A percentile compares a stretch with the other conserved stretches of the same genome.
Evolutionary conservation across 805 yeast genomes (phyloP).

Genomic region (Saturnispora serradocipensis): DNA sequence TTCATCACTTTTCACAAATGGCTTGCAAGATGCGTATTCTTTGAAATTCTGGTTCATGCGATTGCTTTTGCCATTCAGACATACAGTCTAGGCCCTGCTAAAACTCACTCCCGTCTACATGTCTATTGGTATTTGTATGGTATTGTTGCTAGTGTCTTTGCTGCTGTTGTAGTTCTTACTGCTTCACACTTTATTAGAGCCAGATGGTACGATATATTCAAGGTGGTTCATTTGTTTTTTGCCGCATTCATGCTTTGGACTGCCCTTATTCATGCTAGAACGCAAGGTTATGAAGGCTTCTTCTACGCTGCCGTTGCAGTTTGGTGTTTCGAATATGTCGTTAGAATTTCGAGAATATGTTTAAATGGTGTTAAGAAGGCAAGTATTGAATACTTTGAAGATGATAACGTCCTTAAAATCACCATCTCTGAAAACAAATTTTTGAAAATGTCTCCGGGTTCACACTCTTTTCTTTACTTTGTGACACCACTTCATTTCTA

Average conservation of each 20-base stretch:
- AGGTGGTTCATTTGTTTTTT: constrained; percentile 46
- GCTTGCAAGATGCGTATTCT: constrained; percentile 36
- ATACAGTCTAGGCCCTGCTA: constrained; percentile 12
- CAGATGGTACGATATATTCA: constrained; percentile 50
- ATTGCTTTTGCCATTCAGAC: constrained; percentile 23
- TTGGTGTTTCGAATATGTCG: constrained; percentile 46
- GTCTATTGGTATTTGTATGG: constrained; percentile 24
- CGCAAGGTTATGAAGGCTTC: constrained; percentile 25
- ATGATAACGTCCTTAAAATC: constrained; percentile 41
- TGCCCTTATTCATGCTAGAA: constrained; percentile 48
- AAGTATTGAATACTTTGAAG: constrained; percentile 24
- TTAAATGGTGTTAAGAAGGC: constrained; percentile 33
- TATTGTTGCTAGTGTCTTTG: constrained; percentile 32
- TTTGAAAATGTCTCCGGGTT: constrained; percentile 49
- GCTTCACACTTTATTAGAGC: constrained; percentile 37
- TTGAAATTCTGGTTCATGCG: constrained; percentile 39
- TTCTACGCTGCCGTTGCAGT: constrained; percentile 35
- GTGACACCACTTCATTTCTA: constrained; percentile 40
- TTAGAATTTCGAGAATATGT: constrained; percentile 33
- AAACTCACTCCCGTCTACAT: constrained; percentile 21
- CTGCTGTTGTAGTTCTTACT: constrained; percentile 1
- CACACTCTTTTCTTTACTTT: constrained; percentile 52
- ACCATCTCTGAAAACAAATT: constrained; percentile 37
- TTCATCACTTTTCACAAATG: constrained; percentile 53
- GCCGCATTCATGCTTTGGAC: constrained; percentile 45